phyloP scores from a whole-genome alignment of 2,329 filamentous ascomycete species.

The Arthrobotrys musiformis region DNA sequence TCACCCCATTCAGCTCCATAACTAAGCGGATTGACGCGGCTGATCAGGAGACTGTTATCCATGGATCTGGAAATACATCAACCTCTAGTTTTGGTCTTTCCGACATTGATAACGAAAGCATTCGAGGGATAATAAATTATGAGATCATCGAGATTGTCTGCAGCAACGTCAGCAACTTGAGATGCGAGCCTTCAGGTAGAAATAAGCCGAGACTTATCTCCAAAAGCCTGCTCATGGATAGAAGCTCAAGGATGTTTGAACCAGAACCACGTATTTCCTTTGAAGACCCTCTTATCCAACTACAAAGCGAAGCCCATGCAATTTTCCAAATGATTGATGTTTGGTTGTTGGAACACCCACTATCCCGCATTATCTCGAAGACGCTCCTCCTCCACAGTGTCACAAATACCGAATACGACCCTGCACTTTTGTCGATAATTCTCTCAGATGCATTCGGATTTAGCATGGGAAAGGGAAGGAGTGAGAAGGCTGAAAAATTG shows the following conservation, averaged over 20 bases:
- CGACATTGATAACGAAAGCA: constrained; percentile 51
- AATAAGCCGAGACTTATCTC: constrained; percentile 50
- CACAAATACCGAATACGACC: constrained; percentile 51
- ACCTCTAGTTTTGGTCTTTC: constrained; percentile 42
- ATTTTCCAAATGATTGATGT: constrained; percentile 56
- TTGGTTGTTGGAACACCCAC: constrained; percentile 56
- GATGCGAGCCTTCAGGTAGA: constrained; percentile 48
- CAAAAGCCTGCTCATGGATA: constrained; percentile 52
- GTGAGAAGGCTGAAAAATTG: constrained; percentile 48
- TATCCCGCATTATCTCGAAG: constrained; percentile 56
- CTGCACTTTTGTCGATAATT: constrained; percentile 51
- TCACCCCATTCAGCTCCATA: constrained; percentile 37
- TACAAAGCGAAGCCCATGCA: constrained; percentile 42
- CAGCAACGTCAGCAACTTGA: constrained; percentile 51
- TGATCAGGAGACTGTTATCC: constrained; percentile 40
- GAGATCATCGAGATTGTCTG: constrained; percentile 54
- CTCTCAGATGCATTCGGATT: constrained; percentile 55
- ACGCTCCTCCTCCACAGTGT: constrained; percentile 56
- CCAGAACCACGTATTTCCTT: constrained; percentile 40
- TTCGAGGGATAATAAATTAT: constrained; percentile 53
- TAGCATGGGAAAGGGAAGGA: constrained; percentile 42
- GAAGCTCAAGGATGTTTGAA: constrained; percentile 50
- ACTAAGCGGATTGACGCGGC: constrained; percentile 32
- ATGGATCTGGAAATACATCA: constrained; percentile 49
- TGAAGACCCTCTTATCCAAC: constrained; percentile 40